Percentiles rank a stretch among this genome's conserved stretches.
Conservation (phyloP, 31 red algal species). For the Odonthalia washingtoniensis region DNA sequence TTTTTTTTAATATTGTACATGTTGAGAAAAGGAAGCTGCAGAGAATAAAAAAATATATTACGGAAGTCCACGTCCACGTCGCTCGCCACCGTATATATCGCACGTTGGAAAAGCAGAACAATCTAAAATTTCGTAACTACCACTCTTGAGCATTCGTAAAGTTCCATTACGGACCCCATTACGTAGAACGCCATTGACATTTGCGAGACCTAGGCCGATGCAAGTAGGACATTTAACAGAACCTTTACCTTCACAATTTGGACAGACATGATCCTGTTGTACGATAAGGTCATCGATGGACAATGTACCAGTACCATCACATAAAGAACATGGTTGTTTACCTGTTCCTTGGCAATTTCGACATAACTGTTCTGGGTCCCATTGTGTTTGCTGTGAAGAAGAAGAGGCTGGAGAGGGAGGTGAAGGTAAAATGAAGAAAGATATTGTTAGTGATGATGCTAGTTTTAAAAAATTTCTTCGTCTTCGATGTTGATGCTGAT, state of each 20-base stretch:
- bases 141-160: constrained; percentile 68
- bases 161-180: constrained; percentile 57
- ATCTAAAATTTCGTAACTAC: constrained; percentile 67
- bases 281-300: constrained; percentile 64
- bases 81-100: constrained; percentile 39
- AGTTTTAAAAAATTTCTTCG: neutral
- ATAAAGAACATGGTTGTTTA: constrained; percentile 49
- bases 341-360: constrained; percentile 51
- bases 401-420: no score
- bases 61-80: no score
- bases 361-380: constrained; percentile 52
- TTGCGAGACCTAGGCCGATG: constrained; percentile 58
- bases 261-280: constrained; percentile 49
- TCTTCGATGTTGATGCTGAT: neutral
- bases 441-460: neutral
- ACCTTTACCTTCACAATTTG: constrained; percentile 58
- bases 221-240: constrained; percentile 58
- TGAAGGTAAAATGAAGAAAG: no score
- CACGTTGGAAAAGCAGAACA: constrained; percentile 74
- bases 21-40: no score
- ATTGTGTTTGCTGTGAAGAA: no score
- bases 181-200: constrained; percentile 61
- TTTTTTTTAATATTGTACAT: no score
- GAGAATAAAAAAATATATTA: no score
- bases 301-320: constrained; percentile 47